phyloP scores from a whole-genome alignment of 1,139 yeast genomes.

The Debaryomycetaceae sp. region DNA sequence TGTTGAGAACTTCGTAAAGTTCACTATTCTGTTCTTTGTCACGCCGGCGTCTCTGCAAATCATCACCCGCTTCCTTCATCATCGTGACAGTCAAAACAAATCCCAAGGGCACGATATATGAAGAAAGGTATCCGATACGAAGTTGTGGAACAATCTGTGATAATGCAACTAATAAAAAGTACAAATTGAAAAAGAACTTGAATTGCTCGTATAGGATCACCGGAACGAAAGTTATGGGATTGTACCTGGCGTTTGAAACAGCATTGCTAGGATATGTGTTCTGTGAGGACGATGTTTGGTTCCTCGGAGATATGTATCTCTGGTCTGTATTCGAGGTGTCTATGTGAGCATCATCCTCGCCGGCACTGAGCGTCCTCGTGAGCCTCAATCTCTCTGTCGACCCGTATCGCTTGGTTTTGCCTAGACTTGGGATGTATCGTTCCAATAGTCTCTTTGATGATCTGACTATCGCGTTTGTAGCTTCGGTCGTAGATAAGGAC shows the following conservation, averaged over 20 bases:
- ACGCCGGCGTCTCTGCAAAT: constrained; percentile 81
- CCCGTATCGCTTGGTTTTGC: neutral
- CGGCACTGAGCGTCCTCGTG: neutral
- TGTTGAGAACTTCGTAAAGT: constrained; percentile 64
- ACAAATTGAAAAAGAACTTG: constrained; percentile 91
- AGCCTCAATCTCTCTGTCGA: neutral
- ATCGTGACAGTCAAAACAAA: constrained; percentile 91
- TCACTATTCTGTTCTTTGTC: constrained; percentile 89
- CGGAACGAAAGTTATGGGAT: constrained; percentile 84
- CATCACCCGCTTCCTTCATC: constrained; percentile 95
- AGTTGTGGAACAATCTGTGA: constrained; percentile 91
- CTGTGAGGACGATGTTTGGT: constrained; percentile 16
- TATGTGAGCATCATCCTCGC: constrained; percentile 2
- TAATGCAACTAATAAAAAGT: constrained; percentile 86
- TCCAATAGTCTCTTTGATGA: constrained; percentile 4
- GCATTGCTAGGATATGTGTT: constrained; percentile 65
- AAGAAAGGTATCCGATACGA: constrained; percentile 88
- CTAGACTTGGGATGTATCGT: neutral
- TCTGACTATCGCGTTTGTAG: constrained; percentile 5
- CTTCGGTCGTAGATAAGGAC: neutral
- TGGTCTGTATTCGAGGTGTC: constrained; percentile 13
- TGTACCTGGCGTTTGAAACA: constrained; percentile 91
- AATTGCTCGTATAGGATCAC: constrained; percentile 90
- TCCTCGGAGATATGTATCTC: constrained; percentile 37
- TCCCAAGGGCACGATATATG: constrained; percentile 90